These are phyloP conservation scores for Botrytis squamosa DNA, from an alignment of 2,329 filamentous ascomycete species.

Conservation along the genomic window DNA sequence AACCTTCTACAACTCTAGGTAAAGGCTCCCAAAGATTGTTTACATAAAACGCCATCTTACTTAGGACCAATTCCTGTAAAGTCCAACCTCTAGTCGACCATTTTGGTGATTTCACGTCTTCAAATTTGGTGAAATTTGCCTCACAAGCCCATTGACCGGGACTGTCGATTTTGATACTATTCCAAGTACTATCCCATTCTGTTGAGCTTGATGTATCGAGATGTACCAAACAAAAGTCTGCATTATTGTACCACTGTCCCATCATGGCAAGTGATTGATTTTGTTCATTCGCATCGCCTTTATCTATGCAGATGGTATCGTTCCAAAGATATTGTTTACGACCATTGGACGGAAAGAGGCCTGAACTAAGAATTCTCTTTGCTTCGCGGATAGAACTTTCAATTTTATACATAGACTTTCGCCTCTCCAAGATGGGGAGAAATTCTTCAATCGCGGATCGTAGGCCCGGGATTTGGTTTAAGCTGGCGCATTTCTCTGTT, in stretches of 20 bases:
- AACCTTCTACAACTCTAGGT: constrained; percentile 35
- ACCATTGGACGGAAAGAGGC: constrained; percentile 33
- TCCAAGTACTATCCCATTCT: constrained; percentile 35
- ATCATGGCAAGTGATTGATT: constrained; percentile 39
- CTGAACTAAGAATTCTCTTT: constrained; percentile 35
- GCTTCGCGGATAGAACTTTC: constrained; percentile 32
- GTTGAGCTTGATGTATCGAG: constrained; percentile 30
- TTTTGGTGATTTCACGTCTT: constrained; percentile 31
- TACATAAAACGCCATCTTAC: constrained; percentile 41
- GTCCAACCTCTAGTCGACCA: constrained; percentile 40
- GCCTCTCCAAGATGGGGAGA: constrained; percentile 22
- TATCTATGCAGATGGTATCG: constrained; percentile 41
- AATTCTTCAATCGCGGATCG: constrained; percentile 18
- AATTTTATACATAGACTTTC: constrained; percentile 38
- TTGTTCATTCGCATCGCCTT: constrained; percentile 36
- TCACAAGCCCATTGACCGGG: not conserved
- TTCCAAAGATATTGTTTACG: constrained; percentile 39
- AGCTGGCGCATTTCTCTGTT: constrained; percentile 1
- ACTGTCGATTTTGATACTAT: constrained; percentile 23
- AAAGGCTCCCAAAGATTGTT: constrained; percentile 39
- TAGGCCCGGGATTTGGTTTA: constrained; percentile 9
- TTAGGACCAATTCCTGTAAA: constrained; percentile 40
- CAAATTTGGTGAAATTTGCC: constrained; percentile 30
- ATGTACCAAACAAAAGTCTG: constrained; percentile 39
- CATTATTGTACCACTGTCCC: constrained; percentile 40